Conservation (phyloP, 176 grass and related monocot genomes). For the Phragmites australis region DNA sequence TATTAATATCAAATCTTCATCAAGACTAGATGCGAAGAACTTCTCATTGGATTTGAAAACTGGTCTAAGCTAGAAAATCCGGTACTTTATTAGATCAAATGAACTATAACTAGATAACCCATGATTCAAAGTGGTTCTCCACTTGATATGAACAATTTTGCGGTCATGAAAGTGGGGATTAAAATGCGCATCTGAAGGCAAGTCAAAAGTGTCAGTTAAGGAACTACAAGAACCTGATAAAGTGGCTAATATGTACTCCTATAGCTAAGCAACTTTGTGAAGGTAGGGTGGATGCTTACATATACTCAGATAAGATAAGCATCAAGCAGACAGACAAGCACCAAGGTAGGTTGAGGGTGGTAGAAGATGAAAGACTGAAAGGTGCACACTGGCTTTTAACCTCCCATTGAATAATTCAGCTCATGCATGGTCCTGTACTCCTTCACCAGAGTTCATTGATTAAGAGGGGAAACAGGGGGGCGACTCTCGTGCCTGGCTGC, state of each 20-base stretch:
- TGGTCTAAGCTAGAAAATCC: not conserved
- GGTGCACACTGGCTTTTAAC: not conserved
- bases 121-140: slow-evolving; percentile 16
- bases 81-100: not conserved
- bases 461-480: not conserved
- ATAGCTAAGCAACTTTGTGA: slow-evolving; percentile 35
- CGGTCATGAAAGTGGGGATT: slow-evolving; percentile 23
- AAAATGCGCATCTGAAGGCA: slow-evolving; percentile 9
- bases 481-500: slow-evolving; percentile 1
- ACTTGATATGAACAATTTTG: slow-evolving; percentile 11
- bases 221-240: slow-evolving; percentile 20
- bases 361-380: slow-evolving; percentile 32
- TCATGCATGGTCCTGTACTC: slow-evolving; percentile 16
- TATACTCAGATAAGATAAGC: slow-evolving; percentile 39
- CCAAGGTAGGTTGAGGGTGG: slow-evolving; percentile 6
- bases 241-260: slow-evolving; percentile 16
- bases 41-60: not conserved
- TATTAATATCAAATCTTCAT: no score
- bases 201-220: slow-evolving; percentile 38
- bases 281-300: slow-evolving; percentile 21
- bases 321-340: slow-evolving; percentile 32
- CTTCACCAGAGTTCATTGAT: not conserved
- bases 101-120: not conserved
- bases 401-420: slow-evolving; percentile 26
- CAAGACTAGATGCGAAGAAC: not conserved